A percentile compares a stretch with the other conserved stretches of the same genome.
phyloP scores from a whole-genome alignment of 2,329 filamentous ascomycete genomes.

The Apiospora arundinis region DNA sequence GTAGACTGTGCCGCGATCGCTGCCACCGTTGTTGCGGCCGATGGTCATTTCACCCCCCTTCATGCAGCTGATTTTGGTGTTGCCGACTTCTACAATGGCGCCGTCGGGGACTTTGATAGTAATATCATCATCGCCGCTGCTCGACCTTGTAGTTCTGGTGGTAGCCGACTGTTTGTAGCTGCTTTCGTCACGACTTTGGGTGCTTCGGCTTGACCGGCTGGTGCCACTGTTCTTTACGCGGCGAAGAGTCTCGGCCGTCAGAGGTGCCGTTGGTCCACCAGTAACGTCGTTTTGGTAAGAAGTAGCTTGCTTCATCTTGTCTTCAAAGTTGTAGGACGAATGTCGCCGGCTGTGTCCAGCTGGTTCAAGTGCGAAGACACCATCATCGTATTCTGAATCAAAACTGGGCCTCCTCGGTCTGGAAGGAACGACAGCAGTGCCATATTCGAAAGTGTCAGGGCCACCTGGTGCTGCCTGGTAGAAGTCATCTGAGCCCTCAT shows the following conservation, averaged over 20 bases:
- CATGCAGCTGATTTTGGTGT: conserved; percentile 63
- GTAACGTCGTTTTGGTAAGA: conserved; percentile 61
- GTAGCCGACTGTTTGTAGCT: conserved; percentile 67
- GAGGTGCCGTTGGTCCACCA: conserved; percentile 50
- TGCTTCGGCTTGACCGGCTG: conserved; percentile 65
- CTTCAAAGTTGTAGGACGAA: conserved; percentile 47
- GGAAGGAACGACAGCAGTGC: background rate
- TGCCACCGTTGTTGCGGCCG: conserved; percentile 43
- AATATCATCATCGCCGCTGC: conserved; percentile 60
- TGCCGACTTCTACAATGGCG: conserved; percentile 61
- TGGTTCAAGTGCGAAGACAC: conserved; percentile 32
- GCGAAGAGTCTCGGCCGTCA: conserved; percentile 63
- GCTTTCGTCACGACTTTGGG: conserved; percentile 67
- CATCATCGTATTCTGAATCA: conserved; percentile 13
- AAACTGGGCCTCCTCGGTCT: conserved; percentile 3
- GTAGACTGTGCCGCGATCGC: conserved; percentile 58
- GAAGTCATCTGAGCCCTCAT: background rate
- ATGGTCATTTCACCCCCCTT: conserved; percentile 68
- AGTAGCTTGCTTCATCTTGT: conserved; percentile 51
- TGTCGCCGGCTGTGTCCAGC: conserved; percentile 40
- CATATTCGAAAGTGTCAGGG: conserved; percentile 12
- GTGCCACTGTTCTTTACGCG: conserved; percentile 56
- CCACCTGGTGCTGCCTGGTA: background rate
- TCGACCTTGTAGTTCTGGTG: conserved; percentile 64
- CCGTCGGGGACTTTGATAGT: conserved; percentile 66